These are phyloP conservation scores for Didymella keratinophila DNA, from an alignment of 2,329 filamentous ascomycete species.

Conservation along the genomic window DNA sequence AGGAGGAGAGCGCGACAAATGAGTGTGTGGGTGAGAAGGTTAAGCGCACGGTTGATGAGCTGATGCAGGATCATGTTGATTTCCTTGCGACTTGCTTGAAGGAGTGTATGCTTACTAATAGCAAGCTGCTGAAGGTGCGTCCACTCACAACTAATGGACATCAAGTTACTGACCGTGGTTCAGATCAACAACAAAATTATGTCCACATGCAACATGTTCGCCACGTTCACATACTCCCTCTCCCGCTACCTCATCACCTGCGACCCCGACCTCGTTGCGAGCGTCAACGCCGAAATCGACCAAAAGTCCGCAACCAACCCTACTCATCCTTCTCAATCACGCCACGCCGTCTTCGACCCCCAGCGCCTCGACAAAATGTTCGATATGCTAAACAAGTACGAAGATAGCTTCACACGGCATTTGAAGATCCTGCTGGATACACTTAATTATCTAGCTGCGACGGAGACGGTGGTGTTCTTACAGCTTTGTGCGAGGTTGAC, in stretches of 20 bases:
- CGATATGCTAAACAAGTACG: conserved; percentile 89
- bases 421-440: conserved; percentile 93
- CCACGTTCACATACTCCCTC: conserved; percentile 85
- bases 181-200: conserved; percentile 98
- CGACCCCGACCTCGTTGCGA: conserved; percentile 76
- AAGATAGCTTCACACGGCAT: conserved; percentile 90
- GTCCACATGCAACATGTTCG: conserved; percentile 94
- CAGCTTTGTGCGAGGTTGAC: conserved; percentile 85
- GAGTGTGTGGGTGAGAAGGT: conserved; percentile 53
- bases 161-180: too few relatives aligned
- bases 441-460: conserved; percentile 95
- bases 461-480: conserved; percentile 92
- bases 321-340: conserved; percentile 9
- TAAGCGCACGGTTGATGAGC: conserved; percentile 88
- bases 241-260: conserved; percentile 83
- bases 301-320: not conserved
- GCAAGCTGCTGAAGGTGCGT: conserved; percentile 84
- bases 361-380: conserved; percentile 76
- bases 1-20: conserved; percentile 55
- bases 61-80: conserved; percentile 99
- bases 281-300: conserved; percentile 63
- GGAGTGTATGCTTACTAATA: conserved; percentile 98
- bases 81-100: conserved; percentile 97
- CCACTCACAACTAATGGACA: too few relatives aligned
- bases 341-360: conserved; percentile 61